Evolutionary conservation across 2,329 filamentous ascomycete genomes (phyloP), one percentile per base, ranked within the genome.

Genomic region (Botrytis deweyae): DNA sequence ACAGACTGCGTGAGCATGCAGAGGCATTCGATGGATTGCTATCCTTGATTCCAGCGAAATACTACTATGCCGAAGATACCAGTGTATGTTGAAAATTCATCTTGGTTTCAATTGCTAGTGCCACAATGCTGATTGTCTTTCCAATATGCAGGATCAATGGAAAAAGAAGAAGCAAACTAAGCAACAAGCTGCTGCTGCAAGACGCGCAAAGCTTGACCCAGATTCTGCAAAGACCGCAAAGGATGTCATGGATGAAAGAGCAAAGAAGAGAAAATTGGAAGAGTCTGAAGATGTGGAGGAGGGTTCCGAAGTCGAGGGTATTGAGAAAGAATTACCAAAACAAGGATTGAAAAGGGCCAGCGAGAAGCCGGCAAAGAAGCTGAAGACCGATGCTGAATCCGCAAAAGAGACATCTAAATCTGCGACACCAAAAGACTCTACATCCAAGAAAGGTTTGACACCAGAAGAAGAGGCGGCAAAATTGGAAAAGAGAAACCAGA

Each of bases 141-240:
- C 64, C 72, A 69, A 77, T 4, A 76, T 33, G 33, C 80, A 97
- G 94, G 92, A 96, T 80, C 94, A 98, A 91, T 97, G 94, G 94
- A 90, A 91, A 82, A 92, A 92, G 81, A 97, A 96, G 85, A 98
- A 98, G 86, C 95, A 98, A 84, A 95, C 94, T 69, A 97, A 97
- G 82, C 92, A 94, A 82, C 89, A 97, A 83, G 93, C 93, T 74
- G 89, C 90, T 76, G 91, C 92, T 78, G 93, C 94, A 73, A 94
- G 94, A 84, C 89, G 91, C 81, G 93, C 92, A 75, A 98, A 98
- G 84, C 88, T 98, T 59, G 93, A 98, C 80, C 95, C 96, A 40
- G 93, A 95, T 77, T 94, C 94, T 80, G 91, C 92, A 77, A 96
- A 97, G 86, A 96, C 90, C 77, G 95, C 94, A 75, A 95, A 97